Evolutionary conservation across 192 early-diverging fungal species (phyloP).

Genomic region (Phlyctochytrium planicorne): DNA sequence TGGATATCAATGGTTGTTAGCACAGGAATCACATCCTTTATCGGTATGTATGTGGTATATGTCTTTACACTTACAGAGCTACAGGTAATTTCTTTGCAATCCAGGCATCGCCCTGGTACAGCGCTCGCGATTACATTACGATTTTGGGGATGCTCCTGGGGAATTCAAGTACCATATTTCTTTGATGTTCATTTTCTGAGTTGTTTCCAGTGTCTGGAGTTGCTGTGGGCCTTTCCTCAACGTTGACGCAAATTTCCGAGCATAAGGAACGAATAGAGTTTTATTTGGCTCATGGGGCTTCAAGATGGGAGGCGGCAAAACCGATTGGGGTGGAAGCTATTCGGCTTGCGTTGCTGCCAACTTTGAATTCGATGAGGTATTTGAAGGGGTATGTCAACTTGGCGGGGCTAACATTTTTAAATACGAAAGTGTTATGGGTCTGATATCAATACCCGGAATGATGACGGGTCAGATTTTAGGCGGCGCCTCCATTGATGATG

Average conservation of each 20-base stretch:
- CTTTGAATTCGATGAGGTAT: slow-evolving; percentile 68
- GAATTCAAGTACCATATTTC: slow-evolving; percentile 42
- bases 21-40: slow-evolving; percentile 48
- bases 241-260: slow-evolving; percentile 22
- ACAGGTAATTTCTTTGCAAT: slow-evolving; percentile 66
- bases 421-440: slow-evolving; percentile 61
- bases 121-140: slow-evolving; percentile 79
- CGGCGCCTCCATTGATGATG: slow-evolving; percentile 75
- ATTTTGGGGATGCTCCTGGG: slow-evolving; percentile 88
- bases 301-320: slow-evolving; percentile 74
- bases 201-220: slow-evolving; percentile 17
- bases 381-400: neutral
- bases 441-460: slow-evolving; percentile 81
- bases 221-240: slow-evolving; percentile 26
- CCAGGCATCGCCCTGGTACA: slow-evolving; percentile 65
- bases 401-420: slow-evolving; percentile 4
- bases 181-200: neutral
- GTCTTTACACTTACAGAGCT: too few species aligned
- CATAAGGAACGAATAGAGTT: slow-evolving; percentile 51
- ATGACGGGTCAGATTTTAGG: slow-evolving; percentile 88
- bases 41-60: too few species aligned
- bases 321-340: slow-evolving; percentile 74
- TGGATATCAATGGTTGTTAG: slow-evolving; percentile 50
- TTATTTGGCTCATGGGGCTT: slow-evolving; percentile 71
- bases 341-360: slow-evolving; percentile 72